phyloP scores from a whole-genome alignment of 805 yeast species.

The Cyberlindnera euphorbiiphila region DNA sequence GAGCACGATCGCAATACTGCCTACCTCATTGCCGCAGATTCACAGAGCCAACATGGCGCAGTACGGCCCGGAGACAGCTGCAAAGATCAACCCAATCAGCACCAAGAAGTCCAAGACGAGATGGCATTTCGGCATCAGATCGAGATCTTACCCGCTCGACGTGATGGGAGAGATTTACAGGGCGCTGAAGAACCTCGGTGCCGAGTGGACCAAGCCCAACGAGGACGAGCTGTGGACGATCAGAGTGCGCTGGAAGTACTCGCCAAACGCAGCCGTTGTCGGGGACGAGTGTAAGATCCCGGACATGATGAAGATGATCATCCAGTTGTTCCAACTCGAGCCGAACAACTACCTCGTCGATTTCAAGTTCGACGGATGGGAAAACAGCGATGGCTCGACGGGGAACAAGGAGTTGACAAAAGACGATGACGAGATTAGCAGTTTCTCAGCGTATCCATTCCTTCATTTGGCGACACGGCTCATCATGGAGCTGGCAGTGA shows the following conservation, averaged over 20 bases:
- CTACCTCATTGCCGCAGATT: conserved; percentile 90
- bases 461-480: conserved; percentile 86
- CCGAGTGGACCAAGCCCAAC: conserved; percentile 95
- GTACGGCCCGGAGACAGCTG: conserved; percentile 43
- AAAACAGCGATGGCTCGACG: conserved; percentile 40
- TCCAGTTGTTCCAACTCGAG: conserved; percentile 91
- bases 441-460: conserved; percentile 95
- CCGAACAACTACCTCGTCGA: conserved; percentile 95
- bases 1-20: conserved; percentile 87
- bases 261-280: conserved; percentile 33
- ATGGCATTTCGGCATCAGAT: conserved; percentile 98
- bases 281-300: conserved; percentile 37
- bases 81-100: conserved; percentile 49
- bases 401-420: conserved; percentile 27
- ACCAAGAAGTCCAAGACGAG: conserved; percentile 87
- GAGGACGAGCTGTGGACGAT: conserved; percentile 97
- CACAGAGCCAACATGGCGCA: conserved; percentile 91
- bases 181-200: conserved; percentile 88
- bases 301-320: conserved; percentile 93
- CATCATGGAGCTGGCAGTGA: conserved; percentile 96
- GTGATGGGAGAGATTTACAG: conserved; percentile 98
- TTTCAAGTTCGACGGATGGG: conserved; percentile 97
- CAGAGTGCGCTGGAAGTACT: conserved; percentile 88
- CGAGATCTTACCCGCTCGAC: conserved; percentile 93
- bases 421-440: conserved; percentile 70